Evolutionary conservation across 2,329 filamentous ascomycete genomes (phyloP).

Genomic region (Gnomoniopsis smithogilvyi): DNA sequence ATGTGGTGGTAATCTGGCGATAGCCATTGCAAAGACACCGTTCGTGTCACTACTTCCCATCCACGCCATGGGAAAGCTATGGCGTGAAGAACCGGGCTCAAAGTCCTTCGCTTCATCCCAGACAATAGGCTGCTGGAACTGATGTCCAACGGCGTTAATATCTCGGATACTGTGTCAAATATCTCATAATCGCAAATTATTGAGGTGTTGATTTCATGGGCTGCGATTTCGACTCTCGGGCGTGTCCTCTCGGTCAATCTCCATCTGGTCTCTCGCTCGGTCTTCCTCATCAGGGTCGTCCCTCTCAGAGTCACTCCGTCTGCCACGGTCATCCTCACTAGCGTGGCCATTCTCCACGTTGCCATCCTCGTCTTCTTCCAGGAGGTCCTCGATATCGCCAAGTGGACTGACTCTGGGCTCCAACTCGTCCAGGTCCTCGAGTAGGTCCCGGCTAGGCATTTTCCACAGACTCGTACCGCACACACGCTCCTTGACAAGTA

Average conservation of each 20-base stretch:
- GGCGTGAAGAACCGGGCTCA: no score
- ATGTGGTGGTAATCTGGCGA: no score
- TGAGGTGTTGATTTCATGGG: neutral
- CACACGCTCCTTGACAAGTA: slow-evolving; percentile 83
- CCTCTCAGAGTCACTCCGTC: slow-evolving; percentile 16
- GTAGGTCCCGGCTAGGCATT: slow-evolving; percentile 72
- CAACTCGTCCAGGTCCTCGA: slow-evolving; percentile 86
- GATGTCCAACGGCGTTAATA: neutral
- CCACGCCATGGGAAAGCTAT: no score
- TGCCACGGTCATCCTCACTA: slow-evolving; percentile 23
- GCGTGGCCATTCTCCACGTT: slow-evolving; percentile 31
- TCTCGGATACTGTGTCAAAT: neutral
- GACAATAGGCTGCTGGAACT: neutral
- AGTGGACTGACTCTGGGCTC: slow-evolving; percentile 83
- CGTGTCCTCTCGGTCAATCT: slow-evolving; percentile 25
- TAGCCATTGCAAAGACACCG: no score
- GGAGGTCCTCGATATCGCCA: slow-evolving; percentile 71
- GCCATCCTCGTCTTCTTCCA: slow-evolving; percentile 50
- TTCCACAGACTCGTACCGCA: slow-evolving; percentile 93
- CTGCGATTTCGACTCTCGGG: slow-evolving; percentile 7
- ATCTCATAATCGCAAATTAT: neutral
- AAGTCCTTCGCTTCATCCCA: no score
- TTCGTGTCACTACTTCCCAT: no score
- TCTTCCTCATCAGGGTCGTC: slow-evolving; percentile 19
- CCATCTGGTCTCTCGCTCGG: slow-evolving; percentile 38